A percentile compares a stretch with the other conserved stretches of the same genome.
These are phyloP conservation scores for Ophiocordyceps unilateralis DNA, from an alignment of 2,329 filamentous ascomycete species.

Conservation along the genomic window DNA sequence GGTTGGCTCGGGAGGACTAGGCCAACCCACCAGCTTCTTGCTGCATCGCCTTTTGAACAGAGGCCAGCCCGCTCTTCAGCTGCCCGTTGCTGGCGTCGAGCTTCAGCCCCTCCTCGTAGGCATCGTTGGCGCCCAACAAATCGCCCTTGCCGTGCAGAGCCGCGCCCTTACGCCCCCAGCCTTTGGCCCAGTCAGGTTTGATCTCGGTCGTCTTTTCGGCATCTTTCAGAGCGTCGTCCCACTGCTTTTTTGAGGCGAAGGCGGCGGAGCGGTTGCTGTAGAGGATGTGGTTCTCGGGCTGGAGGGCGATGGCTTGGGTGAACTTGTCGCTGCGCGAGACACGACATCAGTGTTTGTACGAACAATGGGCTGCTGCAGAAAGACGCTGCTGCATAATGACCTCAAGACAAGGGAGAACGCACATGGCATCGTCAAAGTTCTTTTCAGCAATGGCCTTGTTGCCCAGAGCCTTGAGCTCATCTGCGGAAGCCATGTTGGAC, in stretches of 20 bases:
- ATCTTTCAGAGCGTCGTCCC: constrained; percentile 68
- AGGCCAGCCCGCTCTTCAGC: constrained; percentile 72
- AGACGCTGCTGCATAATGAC: neutral
- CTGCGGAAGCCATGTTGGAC: constrained; percentile 37
- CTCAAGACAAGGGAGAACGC: constrained; percentile 23
- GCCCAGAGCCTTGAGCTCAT: constrained; percentile 87
- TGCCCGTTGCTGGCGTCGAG: constrained; percentile 82
- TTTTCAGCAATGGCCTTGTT: constrained; percentile 98
- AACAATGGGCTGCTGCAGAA: too few species aligned
- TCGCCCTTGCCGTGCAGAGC: constrained; percentile 80
- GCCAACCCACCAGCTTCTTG: constrained; percentile 20
- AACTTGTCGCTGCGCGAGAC: constrained; percentile 60
- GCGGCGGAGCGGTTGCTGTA: constrained; percentile 91
- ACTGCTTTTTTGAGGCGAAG: constrained; percentile 80
- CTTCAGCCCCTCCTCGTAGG: constrained; percentile 90
- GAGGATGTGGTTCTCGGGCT: constrained; percentile 84
- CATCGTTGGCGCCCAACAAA: constrained; percentile 67
- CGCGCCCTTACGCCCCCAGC: constrained; percentile 84
- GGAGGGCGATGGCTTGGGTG: constrained; percentile 75
- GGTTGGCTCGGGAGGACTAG: neutral
- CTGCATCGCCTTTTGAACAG: constrained; percentile 79
- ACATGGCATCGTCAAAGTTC: constrained; percentile 93
- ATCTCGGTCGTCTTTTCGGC: constrained; percentile 85
- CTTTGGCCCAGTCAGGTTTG: constrained; percentile 97
- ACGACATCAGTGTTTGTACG: neutral